phyloP scores from a whole-genome alignment of 1,139 yeast species.

The Kluyveromyces sp. region DNA sequence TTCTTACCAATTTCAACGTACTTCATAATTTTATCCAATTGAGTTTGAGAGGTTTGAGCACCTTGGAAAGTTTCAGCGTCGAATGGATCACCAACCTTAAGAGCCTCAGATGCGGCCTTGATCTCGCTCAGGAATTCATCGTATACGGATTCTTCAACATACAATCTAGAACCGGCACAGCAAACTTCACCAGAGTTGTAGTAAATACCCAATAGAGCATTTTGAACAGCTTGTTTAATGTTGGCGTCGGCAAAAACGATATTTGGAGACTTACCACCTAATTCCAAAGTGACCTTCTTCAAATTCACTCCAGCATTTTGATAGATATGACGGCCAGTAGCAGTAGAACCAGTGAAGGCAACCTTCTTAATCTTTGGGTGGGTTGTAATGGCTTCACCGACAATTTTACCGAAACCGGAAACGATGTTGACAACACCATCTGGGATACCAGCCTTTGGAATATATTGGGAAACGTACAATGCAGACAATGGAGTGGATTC shows the following conservation, averaged over 20 bases:
- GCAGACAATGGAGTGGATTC: constrained; percentile 58
- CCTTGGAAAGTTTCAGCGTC: constrained; percentile 55
- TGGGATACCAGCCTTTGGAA: constrained; percentile 70
- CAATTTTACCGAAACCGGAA: constrained; percentile 58
- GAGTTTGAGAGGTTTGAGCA: constrained; percentile 54
- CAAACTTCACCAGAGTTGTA: constrained; percentile 68
- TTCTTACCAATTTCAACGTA: constrained; percentile 49
- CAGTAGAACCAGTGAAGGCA: constrained; percentile 72
- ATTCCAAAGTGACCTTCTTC: constrained; percentile 64
- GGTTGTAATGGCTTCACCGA: constrained; percentile 51
- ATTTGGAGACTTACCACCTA: constrained; percentile 89
- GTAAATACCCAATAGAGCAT: constrained; percentile 42
- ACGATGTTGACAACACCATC: constrained; percentile 71
- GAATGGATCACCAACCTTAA: constrained; percentile 69
- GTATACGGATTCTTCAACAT: constrained; percentile 54
- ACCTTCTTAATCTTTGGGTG: constrained; percentile 62
- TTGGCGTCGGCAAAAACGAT: constrained; percentile 52
- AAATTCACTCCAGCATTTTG: constrained; percentile 44
- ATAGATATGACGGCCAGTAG: constrained; percentile 50
- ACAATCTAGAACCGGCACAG: constrained; percentile 62
- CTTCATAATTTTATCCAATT: constrained; percentile 50
- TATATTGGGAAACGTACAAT: constrained; percentile 41
- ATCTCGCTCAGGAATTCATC: constrained; percentile 46
- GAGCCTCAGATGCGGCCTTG: constrained; percentile 57
- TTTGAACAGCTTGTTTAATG: constrained; percentile 41